Evolutionary conservation across 106 monocot genomes (phyloP).

Genomic region (Dendrobium nobile): DNA sequence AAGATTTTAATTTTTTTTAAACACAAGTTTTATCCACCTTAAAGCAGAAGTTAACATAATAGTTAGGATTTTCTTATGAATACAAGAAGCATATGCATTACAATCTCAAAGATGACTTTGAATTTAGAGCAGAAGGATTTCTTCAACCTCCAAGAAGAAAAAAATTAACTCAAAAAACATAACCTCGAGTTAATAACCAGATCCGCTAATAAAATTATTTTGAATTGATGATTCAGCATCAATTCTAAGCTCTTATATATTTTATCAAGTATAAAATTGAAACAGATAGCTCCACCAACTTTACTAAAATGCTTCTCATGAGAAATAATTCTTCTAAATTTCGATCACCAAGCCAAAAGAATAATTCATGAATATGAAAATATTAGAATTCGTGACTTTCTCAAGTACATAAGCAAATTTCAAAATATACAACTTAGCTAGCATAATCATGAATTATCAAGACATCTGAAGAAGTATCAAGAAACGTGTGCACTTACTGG

Average conservation of each 20-base stretch:
- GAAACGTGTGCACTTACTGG: constrained; percentile 37
- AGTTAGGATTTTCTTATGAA: neutral
- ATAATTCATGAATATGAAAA: neutral
- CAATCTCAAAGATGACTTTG: neutral
- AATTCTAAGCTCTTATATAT: neutral
- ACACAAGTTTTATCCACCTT: too few relatives aligned
- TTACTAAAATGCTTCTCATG: neutral
- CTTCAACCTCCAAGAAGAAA: neutral
- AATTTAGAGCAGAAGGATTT: neutral
- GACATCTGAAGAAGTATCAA: neutral
- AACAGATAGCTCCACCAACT: neutral
- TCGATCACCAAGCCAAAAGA: neutral
- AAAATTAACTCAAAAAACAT: neutral
- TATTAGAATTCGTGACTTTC: neutral
- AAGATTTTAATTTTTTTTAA: too few relatives aligned
- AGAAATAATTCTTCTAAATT: neutral
- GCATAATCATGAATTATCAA: neutral
- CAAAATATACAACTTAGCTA: neutral
- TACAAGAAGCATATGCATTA: neutral
- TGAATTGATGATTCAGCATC: neutral
- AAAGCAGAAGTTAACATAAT: too few relatives aligned
- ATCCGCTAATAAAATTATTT: neutral
- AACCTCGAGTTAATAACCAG: neutral
- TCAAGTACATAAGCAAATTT: neutral
- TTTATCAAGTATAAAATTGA: neutral